Conservation (phyloP, 805 yeast species). For the Candida fluviatilis region DNA sequence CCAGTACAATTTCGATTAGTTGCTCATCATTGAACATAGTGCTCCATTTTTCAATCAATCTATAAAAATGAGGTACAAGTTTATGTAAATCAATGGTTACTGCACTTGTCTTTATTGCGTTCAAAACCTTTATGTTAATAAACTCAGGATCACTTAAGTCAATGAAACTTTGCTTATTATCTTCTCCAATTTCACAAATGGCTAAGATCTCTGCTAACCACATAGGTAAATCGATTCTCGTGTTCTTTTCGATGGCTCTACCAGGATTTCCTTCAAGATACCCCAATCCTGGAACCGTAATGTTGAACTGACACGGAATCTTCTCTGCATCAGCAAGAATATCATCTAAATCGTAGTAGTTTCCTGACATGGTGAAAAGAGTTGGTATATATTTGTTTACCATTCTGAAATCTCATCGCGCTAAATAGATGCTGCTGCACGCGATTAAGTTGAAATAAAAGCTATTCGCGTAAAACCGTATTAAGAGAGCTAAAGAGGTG, state of each 20-base stretch:
- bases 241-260: constrained; percentile 49
- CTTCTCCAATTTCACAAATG: constrained; percentile 26
- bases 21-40: constrained; percentile 62
- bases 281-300: constrained; percentile 83
- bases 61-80: constrained; percentile 63
- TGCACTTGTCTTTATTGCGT: constrained; percentile 78
- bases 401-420: too few relatives aligned
- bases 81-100: constrained; percentile 61
- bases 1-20: constrained; percentile 45
- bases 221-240: constrained; percentile 74
- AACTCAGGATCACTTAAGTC: constrained; percentile 70
- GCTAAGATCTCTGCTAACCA: constrained; percentile 88
- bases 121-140: constrained; percentile 59
- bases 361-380: constrained; percentile 5
- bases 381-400: constrained; percentile 5
- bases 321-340: constrained; percentile 67
- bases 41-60: constrained; percentile 74
- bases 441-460: too few relatives aligned
- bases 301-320: constrained; percentile 75
- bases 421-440: too few relatives aligned
- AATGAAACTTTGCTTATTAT: constrained; percentile 46
- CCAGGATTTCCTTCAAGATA: constrained; percentile 78
- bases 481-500: too few relatives aligned
- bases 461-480: too few relatives aligned
- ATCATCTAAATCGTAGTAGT: constrained; percentile 74